Base-by-base conservation (phyloP, 768 basidiomycete species). In the Agrocybe chaxingu region DNA sequence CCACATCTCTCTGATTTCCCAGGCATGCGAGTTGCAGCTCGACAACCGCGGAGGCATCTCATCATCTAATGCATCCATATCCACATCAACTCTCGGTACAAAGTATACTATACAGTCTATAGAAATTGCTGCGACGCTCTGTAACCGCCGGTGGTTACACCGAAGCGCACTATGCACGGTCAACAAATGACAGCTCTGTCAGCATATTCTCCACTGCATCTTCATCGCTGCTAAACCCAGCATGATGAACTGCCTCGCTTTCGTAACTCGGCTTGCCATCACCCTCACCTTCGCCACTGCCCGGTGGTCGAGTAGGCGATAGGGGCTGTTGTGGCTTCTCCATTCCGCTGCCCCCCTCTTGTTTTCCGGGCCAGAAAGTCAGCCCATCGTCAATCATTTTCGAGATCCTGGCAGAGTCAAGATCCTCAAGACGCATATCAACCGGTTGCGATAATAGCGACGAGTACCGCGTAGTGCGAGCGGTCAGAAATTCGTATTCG, bases 401-500 rank as follows among this genome's bases (percentile, higher is more conserved):
- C 37, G 83, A 79, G 29, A 82, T 69, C 50, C 70, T 60, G 1
- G 49, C 66, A 30, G 82, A 81, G 50, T 74, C 63, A 9, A 87
- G 66, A 60, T 81, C 73, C 18, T 70, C 71, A 51, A 80, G 58
- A 33, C 66, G 62, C 16, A 72, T 57, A 55, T 70, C 71, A 30
- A 70, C 69, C 8, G 73, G 71, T 53, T 61, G 51, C 8, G 76
- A 76, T 7, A 67, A 64, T 50, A 61, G 55, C 11, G 65, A 66
- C 29, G 75, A 73, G 51, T 72, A 74, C 37, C 70, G 64, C 5
- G 68, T 68, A 24, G 79, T 70, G 43, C 71, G 66, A 38, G 68
- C 65, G 33, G 59, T 64, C 48, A 83, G 54, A 59, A 79, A 82
- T 54, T 82, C 81, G 54, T 82, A 85, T 48, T 78, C 73, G 47